Percentiles rank a stretch among this genome's conserved stretches.
phyloP scores from a whole-genome alignment of 345 rosid species.

The Mercurialis annua region DNA sequence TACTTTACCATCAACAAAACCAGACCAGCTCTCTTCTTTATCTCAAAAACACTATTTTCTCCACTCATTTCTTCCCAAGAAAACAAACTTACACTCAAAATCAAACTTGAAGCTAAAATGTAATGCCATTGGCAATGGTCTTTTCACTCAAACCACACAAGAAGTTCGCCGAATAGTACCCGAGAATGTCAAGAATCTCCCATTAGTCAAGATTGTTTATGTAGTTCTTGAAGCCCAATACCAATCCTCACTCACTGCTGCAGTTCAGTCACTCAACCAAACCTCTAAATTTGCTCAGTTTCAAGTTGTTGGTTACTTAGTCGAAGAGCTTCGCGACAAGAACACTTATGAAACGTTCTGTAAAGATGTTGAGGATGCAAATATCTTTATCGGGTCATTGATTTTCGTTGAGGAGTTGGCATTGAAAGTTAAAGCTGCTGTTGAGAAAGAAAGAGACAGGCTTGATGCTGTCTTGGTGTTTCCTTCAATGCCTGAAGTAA shows the following conservation, averaged over 20 bases:
- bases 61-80: conserved; percentile 61
- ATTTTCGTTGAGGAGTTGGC: conserved; percentile 97
- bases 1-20: conserved; percentile 56
- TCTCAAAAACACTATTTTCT: conserved; percentile 69
- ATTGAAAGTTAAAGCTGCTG: conserved; percentile 76
- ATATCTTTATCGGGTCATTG: conserved; percentile 87
- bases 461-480: conserved; percentile 94
- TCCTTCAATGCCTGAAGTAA: conserved; percentile 99
- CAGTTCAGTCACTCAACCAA: conserved; percentile 69
- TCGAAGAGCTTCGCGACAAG: conserved; percentile 86
- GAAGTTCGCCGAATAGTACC: conserved; percentile 93
- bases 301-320: conserved; percentile 93
- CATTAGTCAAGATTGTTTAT: conserved; percentile 80
- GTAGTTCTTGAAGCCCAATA: conserved; percentile 98
- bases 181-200: conserved; percentile 55
- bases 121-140: conserved; percentile 73
- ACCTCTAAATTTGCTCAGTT: conserved; percentile 54
- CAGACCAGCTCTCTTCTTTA: conserved; percentile 69
- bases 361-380: conserved; percentile 83
- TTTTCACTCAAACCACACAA: conserved; percentile 87
- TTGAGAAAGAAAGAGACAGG: conserved; percentile 92
- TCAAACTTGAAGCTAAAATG: conserved; percentile 55
- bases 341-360: conserved; percentile 69
- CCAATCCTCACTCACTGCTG: conserved; percentile 82
- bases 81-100: conserved; percentile 41